Evolutionary conservation across 768 basidiomycete species (phyloP), one percentile per base, ranked within the genome.

Genomic region (Calocybe indica): DNA sequence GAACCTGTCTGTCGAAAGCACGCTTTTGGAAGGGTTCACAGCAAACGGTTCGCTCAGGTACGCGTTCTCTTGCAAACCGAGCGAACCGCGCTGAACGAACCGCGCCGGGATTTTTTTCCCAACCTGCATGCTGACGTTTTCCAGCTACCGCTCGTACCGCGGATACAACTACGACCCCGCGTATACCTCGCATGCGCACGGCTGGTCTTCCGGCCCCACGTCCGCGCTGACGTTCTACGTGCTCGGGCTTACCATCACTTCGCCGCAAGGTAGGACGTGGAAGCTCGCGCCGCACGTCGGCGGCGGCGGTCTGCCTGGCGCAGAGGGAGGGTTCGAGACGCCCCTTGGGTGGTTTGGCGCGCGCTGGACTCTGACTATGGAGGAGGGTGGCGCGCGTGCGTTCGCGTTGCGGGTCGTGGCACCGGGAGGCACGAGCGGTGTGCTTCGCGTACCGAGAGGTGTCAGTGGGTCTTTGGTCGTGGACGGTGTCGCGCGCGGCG

Each of bases 111-210:
- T 34, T 13, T 12, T 42, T 45, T 33, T 29, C 15, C 33, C 14
- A 7, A 7, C 13, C 40, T 11, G 37, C 5, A 38, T 5, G 6
- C 8, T 22, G 31, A 28, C 6, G 1, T 37, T 29, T 28, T 0
- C 12, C 43, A 75, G 78, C 28, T 80, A 80, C 53, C 77, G 80
- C 13, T 70, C 68, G 2, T 68, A 76, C 52, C 58, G 61, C 13
- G 80, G 80, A 5, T 82, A 82, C 63, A 75, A 76, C 58, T 68
- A 73, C 58, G 80, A 82, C 53, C 66, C 77, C 1, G 68, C 79
- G 0, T 82, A 80, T 58, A 80, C 77, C 6, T 76, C 74, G n/a
- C 79, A 80, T 55, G 62, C 76, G 1, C 80, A 82, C 53, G 79
- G 79, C 5, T 82, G 80, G 80, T 75, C 73, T 48, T 65, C 78